Evolutionary conservation across 306 rosid genomes (phyloP), one percentile per base, ranked within the genome.

Genomic region (Corylus heterophylla): DNA sequence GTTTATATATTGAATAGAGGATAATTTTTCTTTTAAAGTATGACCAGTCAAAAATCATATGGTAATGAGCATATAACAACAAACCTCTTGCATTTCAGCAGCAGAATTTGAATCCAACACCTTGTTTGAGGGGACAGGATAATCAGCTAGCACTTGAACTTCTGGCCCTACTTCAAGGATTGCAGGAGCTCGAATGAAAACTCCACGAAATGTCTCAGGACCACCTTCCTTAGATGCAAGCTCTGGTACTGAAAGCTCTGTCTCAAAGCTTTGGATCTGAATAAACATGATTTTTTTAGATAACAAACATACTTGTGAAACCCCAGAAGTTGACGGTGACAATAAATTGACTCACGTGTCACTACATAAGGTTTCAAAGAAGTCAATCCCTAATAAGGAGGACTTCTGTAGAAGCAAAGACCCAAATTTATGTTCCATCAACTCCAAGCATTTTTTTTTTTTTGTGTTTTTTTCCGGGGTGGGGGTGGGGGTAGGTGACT

Each of bases 181-280:
- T 74, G 96, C 99, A 17, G 99, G 99, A 76, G 99, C 99, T 45
- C 96, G 98, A 76, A 95, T 93, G 89, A 91, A 95, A 84, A 95
- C 80, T 61, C 94, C 99, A 68, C 93, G 96, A 71, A 89, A 95
- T 35, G 92, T 82, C 83, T 91, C 98, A 25, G 94, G 90, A 75
- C 99, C 99, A 61, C 99, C 99, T 89, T 91, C 99, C 58, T 74
- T 74, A 25, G 96, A 88, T 8, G 85, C 88, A 8, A 95, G 94
- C 83, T 88, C 93, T 22, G 93, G 97, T 54, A 88, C 91, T 35
- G 82, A 58, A 80, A 94, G 84, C 73, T 94, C 97, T 31, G 93
- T 81, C 88, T 92, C 97, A 78, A 94, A 94, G 89, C 98, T 94
- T 82, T 86, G 97, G 73, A 94, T 83, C 97, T 94, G 81, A 55